These are phyloP conservation scores for Daphne laureola DNA, from an alignment of 441 rosid genomes.

Conservation along the genomic window DNA sequence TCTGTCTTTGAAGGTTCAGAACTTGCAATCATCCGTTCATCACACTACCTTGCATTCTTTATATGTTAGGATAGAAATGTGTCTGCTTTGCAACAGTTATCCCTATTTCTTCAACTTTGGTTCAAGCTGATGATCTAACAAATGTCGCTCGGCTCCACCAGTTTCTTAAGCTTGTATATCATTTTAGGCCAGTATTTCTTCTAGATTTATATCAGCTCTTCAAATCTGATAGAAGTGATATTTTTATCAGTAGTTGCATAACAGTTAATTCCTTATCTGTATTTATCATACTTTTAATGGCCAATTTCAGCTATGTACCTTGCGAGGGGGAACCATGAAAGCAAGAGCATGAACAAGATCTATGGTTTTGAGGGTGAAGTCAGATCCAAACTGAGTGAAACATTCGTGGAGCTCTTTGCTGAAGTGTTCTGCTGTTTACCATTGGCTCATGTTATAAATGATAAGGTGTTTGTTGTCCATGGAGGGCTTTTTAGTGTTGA, in stretches of 20 bases:
- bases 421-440: constrained; percentile 96
- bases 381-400: constrained; percentile 85
- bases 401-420: constrained; percentile 92
- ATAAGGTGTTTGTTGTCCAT: constrained; percentile 82
- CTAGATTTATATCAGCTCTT: no score
- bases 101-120: no score
- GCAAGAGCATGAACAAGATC: constrained; percentile 99
- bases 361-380: constrained; percentile 99
- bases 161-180: no score
- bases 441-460: constrained; percentile 79
- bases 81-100: no score
- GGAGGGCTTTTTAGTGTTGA: constrained; percentile 98
- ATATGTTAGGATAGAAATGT: no score
- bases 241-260: no score
- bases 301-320: constrained; percentile 71
- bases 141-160: no score
- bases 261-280: no score
- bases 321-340: constrained; percentile 95
- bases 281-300: constrained; percentile 1
- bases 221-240: no score
- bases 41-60: not conserved
- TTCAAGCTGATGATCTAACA: no score
- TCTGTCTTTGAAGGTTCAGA: not conserved
- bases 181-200: no score
- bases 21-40: not conserved